A percentile compares a stretch with the other conserved stretches of the same genome.
Evolutionary conservation across 495 filamentous ascomycete genomes (phyloP).

Genomic region (Endocarpon pusillum): DNA sequence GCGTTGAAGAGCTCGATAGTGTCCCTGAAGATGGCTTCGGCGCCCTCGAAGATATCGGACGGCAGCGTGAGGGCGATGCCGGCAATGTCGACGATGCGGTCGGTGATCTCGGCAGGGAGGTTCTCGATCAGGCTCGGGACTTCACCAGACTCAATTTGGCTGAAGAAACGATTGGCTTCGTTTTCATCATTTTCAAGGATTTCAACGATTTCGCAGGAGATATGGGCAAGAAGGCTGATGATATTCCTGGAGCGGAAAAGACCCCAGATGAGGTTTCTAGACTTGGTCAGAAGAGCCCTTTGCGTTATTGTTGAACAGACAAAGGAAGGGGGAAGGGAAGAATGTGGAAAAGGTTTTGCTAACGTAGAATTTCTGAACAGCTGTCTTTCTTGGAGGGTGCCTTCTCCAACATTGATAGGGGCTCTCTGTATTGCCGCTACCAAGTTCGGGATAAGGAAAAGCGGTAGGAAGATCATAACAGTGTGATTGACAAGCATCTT

Average conservation of each 20-base stretch:
- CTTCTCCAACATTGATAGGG: too few species aligned
- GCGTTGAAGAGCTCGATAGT: constrained; percentile 4
- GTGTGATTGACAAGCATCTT: too few species aligned
- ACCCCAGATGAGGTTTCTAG: constrained; percentile 4
- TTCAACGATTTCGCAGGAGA: constrained; percentile 5
- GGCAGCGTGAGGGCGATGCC: constrained; percentile 2
- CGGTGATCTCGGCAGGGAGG: constrained; percentile 5
- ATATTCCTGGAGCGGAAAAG: constrained; percentile 3
- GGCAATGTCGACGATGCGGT: constrained; percentile 1
- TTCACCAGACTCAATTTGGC: constrained; percentile 3
- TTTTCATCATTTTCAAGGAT: constrained; percentile 2
- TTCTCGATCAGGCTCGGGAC: constrained; percentile 4
- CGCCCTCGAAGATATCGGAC: constrained; percentile 1
- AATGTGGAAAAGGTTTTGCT: too few species aligned
- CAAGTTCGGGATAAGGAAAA: too few species aligned
- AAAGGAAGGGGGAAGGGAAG: too few species aligned
- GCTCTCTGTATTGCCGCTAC: too few species aligned
- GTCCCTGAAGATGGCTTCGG: constrained; percentile 3
- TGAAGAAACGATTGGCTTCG: constrained; percentile 3
- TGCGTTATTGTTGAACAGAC: too few species aligned
- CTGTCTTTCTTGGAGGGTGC: too few species aligned
- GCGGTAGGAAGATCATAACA: too few species aligned
- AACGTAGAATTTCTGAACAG: too few species aligned
- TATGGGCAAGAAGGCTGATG: neutral
- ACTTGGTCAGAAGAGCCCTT: neutral